Evolutionary conservation across 805 yeast genomes (phyloP).

Genomic region (Pichia ethanolica): DNA sequence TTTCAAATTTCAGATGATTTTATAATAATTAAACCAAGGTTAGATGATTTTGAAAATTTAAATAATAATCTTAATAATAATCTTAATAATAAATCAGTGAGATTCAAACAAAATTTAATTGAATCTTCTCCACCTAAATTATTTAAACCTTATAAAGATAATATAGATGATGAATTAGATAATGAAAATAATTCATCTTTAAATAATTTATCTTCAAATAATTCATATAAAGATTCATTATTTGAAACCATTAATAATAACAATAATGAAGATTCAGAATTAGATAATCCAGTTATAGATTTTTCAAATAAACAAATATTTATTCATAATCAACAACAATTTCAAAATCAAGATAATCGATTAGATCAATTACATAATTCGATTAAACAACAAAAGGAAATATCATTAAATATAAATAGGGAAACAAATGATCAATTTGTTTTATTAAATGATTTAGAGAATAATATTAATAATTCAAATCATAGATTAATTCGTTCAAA

Average conservation of each 20-base stretch:
- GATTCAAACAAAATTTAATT: slow-evolving; percentile 17
- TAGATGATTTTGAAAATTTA: too few relatives aligned
- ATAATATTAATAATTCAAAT: slow-evolving; percentile 36
- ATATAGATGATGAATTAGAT: background rate
- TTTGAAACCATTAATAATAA: background rate
- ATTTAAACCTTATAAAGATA: slow-evolving; percentile 5
- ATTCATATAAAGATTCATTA: background rate
- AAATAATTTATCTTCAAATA: background rate
- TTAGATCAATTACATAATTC: slow-evolving; percentile 35
- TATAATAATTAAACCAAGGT: too few relatives aligned
- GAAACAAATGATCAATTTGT: slow-evolving; percentile 44
- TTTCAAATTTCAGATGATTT: too few relatives aligned
- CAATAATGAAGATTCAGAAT: background rate
- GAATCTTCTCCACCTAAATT: slow-evolving; percentile 11
- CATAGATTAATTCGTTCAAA: slow-evolving; percentile 35
- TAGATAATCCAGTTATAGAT: slow-evolving; percentile 8
- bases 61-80: background rate
- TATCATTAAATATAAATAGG: slow-evolving; percentile 39
- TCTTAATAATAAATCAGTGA: slow-evolving; percentile 12
- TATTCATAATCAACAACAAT: slow-evolving; percentile 37
- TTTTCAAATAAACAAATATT: slow-evolving; percentile 27
- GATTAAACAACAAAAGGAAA: slow-evolving; percentile 35
- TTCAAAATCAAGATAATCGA: slow-evolving; percentile 39
- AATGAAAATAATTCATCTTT: background rate
- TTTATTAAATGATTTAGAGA: slow-evolving; percentile 42